Evolutionary conservation across 2,329 filamentous ascomycete genomes (phyloP), one percentile per base, ranked within the genome.

Genomic region (Coniella vitis): DNA sequence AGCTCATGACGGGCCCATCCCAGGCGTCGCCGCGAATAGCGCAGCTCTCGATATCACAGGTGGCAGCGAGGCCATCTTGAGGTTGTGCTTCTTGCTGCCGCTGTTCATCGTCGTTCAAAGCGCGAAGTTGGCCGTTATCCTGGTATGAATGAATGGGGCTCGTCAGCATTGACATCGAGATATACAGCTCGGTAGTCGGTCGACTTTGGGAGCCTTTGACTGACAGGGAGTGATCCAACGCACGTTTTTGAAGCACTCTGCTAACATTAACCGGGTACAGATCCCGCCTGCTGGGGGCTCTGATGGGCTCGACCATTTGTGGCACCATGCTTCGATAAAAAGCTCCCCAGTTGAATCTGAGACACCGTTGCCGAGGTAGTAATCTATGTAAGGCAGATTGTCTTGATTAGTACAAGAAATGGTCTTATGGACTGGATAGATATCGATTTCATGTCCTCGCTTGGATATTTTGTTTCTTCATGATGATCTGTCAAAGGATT

Each of bases 291-390:
- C 29, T 21, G 22, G 35, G 21, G 8, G 17, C 35, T 2, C 47
- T 42, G 1, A 14, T 20, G 4, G n/a, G 14, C n/a, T 20, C 34
- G 1, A 7, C 8, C 47, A 47, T 19, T 47, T 47, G 29, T 48
- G 44, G 29, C 50, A 52, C 38, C 48, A 52, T 2, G 47, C 50
- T 38, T 52, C 50, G 29, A 52, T 48, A 29, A 36, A 25, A 4
- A 52, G 34, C 21, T 52, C 50, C 14, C 48, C 31, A 12, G 38
- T 49, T 4, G 32, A 37, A 34, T 49, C 50, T 14, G 43, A 41
- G 12, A 52, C 38, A n/a, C 50, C 50, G 9, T 52, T 52, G 17
- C 48, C 47, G 43, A 52, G 38, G 34, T 49, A 52, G 47, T 52
- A 52, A 19, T 52, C 50, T 52, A 12, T 41, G 19, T 8, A 4